Evolutionary conservation across 2,329 filamentous ascomycete genomes (phyloP), one percentile per base, ranked within the genome.

Genomic region (Raffaelea ambrosiae): DNA sequence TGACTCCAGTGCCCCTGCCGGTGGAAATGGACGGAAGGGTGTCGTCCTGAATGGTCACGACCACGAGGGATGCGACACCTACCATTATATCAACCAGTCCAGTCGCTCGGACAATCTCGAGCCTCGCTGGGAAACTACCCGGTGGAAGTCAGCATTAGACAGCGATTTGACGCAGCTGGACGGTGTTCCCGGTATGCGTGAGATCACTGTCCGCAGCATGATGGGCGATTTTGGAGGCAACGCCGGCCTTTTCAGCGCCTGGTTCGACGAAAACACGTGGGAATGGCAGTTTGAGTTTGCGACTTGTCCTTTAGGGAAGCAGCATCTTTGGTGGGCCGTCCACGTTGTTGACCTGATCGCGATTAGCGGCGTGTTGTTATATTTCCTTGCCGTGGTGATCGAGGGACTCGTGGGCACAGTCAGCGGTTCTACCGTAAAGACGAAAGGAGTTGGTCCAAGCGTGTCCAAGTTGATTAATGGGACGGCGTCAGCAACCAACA

Each of bases 171-270:
- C n/a, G 2, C 60, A 63, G 11, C 54, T 57, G 5, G 60, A 62
- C 13, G 62, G 64, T 51, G 52, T 82, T 20, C 79, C 84, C 0
- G 84, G 84, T 1, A 71, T 96, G 5, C 75, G 91, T 23, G 93
- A 98, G 66, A 81, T 97, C 54, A 98, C 93, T 0, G 86, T 98
- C 2, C 82, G 90, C 50, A 95, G 88, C 64, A 97, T 98, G 89
- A 98, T 98, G 93, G 93, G 93, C 48, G 86, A 87, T 48, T 98
- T 86, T 65, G 84, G 81, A n/a, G 93, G 93, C 19, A 93, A 96
- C 61, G 88, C 89, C 0, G 93, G 89, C 0, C 71, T 98, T 39
- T 66, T 98, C 38, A 93, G 86, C 52, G 76, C 86, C 1, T 98
- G 91, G 91, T 97, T 91, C 60, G 88, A 97, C 62, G 65, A 77